phyloP scores from a whole-genome alignment of 805 yeast species.

The Starmerella asiatica region DNA sequence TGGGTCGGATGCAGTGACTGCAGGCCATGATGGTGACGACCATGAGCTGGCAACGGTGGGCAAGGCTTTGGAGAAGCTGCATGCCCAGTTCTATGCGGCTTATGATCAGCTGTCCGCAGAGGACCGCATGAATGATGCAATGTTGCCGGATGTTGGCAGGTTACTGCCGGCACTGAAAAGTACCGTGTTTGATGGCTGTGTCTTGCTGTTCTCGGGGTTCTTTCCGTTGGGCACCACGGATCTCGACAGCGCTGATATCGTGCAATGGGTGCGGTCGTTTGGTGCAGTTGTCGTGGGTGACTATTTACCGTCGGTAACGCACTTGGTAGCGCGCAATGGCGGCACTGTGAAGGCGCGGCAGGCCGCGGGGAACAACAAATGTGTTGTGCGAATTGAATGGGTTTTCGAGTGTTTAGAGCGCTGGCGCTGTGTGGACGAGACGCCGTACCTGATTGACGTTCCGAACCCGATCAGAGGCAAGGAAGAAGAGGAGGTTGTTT shows the following conservation, averaged over 20 bases:
- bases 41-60: constrained; percentile 55
- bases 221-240: constrained; percentile 62
- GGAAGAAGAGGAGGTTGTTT: constrained; percentile 32
- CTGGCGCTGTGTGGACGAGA: constrained; percentile 62
- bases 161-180: constrained; percentile 56
- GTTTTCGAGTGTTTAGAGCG: constrained; percentile 66
- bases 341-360: constrained; percentile 74
- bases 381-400: constrained; percentile 89
- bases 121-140: not conserved
- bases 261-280: constrained; percentile 80
- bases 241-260: constrained; percentile 67
- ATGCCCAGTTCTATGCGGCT: constrained; percentile 47
- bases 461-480: constrained; percentile 32
- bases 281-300: constrained; percentile 76
- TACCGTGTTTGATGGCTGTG: constrained; percentile 51
- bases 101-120: constrained; percentile 25
- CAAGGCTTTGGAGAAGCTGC: constrained; percentile 49
- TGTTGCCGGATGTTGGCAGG: constrained; percentile 24
- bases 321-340: constrained; percentile 68
- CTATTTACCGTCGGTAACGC: constrained; percentile 63
- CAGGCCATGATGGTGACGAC: constrained; percentile 50
- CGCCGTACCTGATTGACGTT: constrained; percentile 42
- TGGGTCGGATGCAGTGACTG: constrained; percentile 5
- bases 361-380: constrained; percentile 52
- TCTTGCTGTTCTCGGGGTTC: constrained; percentile 75